Conservation (phyloP, 2,329 filamentous ascomycete species). For the Fusarium subtropicale region DNA sequence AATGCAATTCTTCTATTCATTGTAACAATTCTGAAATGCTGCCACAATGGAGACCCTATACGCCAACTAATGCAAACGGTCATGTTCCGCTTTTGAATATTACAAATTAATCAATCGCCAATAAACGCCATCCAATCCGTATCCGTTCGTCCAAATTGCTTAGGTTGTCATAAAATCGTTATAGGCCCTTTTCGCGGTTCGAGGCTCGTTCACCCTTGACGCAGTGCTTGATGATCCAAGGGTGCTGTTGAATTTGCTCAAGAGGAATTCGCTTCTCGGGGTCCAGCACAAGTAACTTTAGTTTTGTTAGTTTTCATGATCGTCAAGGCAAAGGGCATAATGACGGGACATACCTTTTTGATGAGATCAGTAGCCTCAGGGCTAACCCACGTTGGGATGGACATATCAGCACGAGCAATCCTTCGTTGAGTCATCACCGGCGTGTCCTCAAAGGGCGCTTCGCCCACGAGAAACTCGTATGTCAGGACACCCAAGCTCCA, state of each 20-base stretch:
- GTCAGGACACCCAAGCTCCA: slow-evolving; percentile 96
- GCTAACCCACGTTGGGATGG: slow-evolving; percentile 89
- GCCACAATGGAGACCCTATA: slow-evolving; percentile 42
- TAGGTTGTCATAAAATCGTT: slow-evolving; percentile 39
- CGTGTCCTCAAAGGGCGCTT: slow-evolving; percentile 97
- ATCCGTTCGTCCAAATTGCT: slow-evolving; percentile 25
- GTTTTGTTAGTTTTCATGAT: slow-evolving; percentile 42
- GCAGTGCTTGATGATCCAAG: slow-evolving; percentile 98
- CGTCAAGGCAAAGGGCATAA: neutral
- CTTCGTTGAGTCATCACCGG: slow-evolving; percentile 93
- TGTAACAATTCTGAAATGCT: slow-evolving; percentile 30
- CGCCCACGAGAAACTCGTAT: slow-evolving; percentile 95
- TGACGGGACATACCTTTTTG: slow-evolving; percentile 74
- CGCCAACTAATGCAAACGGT: slow-evolving; percentile 50
- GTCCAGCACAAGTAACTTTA: slow-evolving; percentile 85
- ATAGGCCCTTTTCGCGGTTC: slow-evolving; percentile 60
- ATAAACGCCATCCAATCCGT: slow-evolving; percentile 40
- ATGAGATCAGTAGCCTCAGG: slow-evolving; percentile 92
- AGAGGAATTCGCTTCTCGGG: slow-evolving; percentile 93
- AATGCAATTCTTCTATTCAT: slow-evolving; percentile 29
- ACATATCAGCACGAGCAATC: slow-evolving; percentile 92
- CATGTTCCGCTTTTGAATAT: slow-evolving; percentile 34
- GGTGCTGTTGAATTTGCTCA: slow-evolving; percentile 88
- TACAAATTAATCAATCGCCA: slow-evolving; percentile 30
- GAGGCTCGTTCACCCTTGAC: slow-evolving; percentile 69